Conservation (phyloP, 192 early-diverging fungal genomes). For the Piromyces sp. region DNA sequence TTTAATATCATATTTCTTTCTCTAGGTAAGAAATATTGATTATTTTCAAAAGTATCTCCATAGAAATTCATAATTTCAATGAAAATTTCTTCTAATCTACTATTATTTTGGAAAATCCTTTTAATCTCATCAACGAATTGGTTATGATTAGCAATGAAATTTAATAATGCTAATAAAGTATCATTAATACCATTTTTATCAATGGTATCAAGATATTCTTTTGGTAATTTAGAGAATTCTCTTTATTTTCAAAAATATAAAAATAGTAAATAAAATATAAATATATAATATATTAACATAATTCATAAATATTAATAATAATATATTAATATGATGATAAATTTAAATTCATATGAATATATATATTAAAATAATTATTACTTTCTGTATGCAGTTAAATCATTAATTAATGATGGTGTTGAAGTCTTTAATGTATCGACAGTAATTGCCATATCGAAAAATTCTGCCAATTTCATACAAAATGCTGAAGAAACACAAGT, state of each 20-base stretch:
- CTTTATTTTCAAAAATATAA: no score
- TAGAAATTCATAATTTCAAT: slow-evolving; percentile 21
- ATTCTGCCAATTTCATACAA: neutral
- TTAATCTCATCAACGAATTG: slow-evolving; percentile 20
- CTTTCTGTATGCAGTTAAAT: neutral
- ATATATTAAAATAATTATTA: neutral
- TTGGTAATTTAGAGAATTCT: neutral
- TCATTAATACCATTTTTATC: slow-evolving; percentile 9
- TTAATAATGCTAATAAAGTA: slow-evolving; percentile 7
- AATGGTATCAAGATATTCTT: neutral
- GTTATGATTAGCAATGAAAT: slow-evolving; percentile 22
- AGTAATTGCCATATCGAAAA: neutral
- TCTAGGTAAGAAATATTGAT: slow-evolving; percentile 8
- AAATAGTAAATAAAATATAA: no score
- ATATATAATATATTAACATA: no score
- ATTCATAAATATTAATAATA: no score
- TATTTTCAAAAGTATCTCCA: slow-evolving; percentile 16
- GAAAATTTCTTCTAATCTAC: slow-evolving; percentile 19
- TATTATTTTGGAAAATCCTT: slow-evolving; percentile 5
- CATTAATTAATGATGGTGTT: neutral
- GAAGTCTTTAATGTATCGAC: neutral
- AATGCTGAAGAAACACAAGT: neutral
- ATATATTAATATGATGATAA: neutral
- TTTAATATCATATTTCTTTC: slow-evolving; percentile 14
- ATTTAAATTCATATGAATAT: neutral